Evolutionary conservation across 2,329 filamentous ascomycete species (phyloP).

Genomic region (Zymoseptoria brevis): DNA sequence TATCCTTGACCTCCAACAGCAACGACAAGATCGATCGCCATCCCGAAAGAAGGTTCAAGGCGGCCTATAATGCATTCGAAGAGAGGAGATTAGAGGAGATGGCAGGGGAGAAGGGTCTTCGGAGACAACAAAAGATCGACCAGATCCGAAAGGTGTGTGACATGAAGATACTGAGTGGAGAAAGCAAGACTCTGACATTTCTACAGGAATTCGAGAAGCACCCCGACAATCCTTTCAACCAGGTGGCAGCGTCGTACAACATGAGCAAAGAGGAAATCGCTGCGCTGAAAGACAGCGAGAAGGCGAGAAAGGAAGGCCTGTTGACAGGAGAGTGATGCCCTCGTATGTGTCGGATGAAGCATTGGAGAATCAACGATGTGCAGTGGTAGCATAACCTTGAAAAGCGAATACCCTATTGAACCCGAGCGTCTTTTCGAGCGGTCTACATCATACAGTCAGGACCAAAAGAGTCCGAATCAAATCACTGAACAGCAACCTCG

Average conservation of each 20-base stretch:
- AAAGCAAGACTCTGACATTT: not conserved
- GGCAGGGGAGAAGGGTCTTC: conserved; percentile 72
- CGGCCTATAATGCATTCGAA: conserved; percentile 75
- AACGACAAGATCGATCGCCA: conserved; percentile 72
- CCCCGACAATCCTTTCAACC: conserved; percentile 92
- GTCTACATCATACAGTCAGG: no score
- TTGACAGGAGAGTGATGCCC: conserved; percentile 11
- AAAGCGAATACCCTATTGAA: not conserved
- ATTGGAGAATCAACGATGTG: not conserved
- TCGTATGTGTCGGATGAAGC: not conserved
- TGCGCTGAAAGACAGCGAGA: conserved; percentile 46
- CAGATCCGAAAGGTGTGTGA: conserved; percentile 56
- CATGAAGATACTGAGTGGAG: not conserved
- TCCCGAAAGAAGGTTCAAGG: conserved; percentile 79
- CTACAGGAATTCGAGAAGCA: conserved; percentile 83
- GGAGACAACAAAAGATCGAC: conserved; percentile 77
- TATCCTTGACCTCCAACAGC: conserved; percentile 56
- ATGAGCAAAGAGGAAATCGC: conserved; percentile 68
- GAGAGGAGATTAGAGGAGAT: conserved; percentile 76
- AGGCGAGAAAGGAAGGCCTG: conserved; percentile 24
- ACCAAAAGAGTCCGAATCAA: no score
- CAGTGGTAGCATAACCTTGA: not conserved
- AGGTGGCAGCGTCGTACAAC: conserved; percentile 69
- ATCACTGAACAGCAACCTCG: no score
- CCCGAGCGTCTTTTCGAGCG: no score